Conservation (phyloP, 2,329 filamentous ascomycete species). For the Diaporthe vexans region DNA sequence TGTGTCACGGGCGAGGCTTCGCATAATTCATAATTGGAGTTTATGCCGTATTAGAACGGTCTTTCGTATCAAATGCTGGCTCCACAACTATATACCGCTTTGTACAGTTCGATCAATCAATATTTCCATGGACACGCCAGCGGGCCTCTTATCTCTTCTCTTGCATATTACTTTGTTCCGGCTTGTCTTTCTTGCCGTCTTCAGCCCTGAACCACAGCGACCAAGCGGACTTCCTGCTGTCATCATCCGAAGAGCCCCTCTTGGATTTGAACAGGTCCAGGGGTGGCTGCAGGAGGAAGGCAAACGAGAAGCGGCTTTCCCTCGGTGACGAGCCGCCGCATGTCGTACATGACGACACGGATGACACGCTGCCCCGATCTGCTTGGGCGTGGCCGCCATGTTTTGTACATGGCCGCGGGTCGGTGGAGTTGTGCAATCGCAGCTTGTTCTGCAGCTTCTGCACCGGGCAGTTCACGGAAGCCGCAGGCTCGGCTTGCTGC, state of each 20-base stretch:
- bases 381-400: background rate
- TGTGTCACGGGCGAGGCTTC: background rate
- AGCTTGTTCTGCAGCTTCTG: constrained; percentile 35
- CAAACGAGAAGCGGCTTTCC: constrained; percentile 30
- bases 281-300: constrained; percentile 36
- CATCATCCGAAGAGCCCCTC: constrained; percentile 29
- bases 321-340: constrained; percentile 18
- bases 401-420: constrained; percentile 32
- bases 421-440: constrained; percentile 36
- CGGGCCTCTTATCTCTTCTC: constrained; percentile 20
- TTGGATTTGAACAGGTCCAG: constrained; percentile 37
- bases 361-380: constrained; percentile 32
- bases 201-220: constrained; percentile 38
- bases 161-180: background rate
- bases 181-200: constrained; percentile 17
- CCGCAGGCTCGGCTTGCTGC: constrained; percentile 6
- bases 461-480: constrained; percentile 33
- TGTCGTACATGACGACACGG: constrained; percentile 32
- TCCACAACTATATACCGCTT: constrained; percentile 2
- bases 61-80: background rate
- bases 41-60: background rate
- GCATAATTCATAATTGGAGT: background rate
- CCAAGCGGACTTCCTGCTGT: constrained; percentile 34
- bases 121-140: constrained; percentile 28
- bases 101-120: background rate